These are phyloP conservation scores for Curvularia spicifera DNA, from an alignment of 2,329 filamentous ascomycete genomes.

Conservation along the genomic window DNA sequence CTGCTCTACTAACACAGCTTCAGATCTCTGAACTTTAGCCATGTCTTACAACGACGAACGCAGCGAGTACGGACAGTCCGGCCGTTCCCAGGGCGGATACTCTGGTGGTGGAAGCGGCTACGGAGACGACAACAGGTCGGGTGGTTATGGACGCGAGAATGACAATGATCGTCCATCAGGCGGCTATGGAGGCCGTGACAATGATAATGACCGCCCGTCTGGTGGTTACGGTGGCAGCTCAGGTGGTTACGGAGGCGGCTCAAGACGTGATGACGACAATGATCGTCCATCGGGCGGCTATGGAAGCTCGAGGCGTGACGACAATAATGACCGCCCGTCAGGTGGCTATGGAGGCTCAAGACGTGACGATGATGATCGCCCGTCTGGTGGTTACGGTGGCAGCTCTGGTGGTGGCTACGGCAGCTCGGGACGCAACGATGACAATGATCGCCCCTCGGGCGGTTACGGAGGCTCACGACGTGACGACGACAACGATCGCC, in stretches of 20 bases:
- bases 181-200: conserved; percentile 14
- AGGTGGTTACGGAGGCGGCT: neutral
- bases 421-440: conserved; percentile 10
- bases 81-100: conserved; percentile 22
- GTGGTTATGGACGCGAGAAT: conserved; percentile 17
- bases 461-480: conserved; percentile 25
- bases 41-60: conserved; percentile 40
- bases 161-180: conserved; percentile 18
- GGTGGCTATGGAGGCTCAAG: conserved; percentile 25
- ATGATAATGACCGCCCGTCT: conserved; percentile 2
- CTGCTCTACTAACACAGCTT: neutral
- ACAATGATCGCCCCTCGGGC: conserved; percentile 34
- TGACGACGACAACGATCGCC: conserved; percentile 31
- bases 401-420: conserved; percentile 11
- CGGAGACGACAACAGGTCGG: conserved; percentile 8
- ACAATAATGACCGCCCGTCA: conserved; percentile 32
- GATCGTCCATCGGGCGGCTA: conserved; percentile 1
- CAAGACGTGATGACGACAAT: neutral
- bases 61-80: conserved; percentile 20
- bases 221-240: neutral
- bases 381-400: conserved; percentile 27
- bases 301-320: conserved; percentile 10
- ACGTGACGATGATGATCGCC: conserved; percentile 31
- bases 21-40: neutral
- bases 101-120: conserved; percentile 27